phyloP scores from a whole-genome alignment of 2,329 filamentous ascomycete genomes.

The Monosporascus sp. region DNA sequence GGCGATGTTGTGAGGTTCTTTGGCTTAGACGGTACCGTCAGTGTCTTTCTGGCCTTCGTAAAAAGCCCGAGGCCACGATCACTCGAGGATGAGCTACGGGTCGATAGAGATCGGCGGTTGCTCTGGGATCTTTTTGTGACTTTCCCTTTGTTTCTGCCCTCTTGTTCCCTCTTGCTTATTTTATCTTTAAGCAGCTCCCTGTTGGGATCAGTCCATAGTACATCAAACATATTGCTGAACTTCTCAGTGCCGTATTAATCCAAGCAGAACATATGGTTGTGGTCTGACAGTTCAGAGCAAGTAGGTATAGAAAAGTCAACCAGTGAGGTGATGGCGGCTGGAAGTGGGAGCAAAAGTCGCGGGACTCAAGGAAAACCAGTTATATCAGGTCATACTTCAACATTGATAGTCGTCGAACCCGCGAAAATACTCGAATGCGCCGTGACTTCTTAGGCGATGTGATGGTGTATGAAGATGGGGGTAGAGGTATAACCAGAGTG shows the following conservation, averaged over 20 bases:
- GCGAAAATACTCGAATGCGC: too few relatives aligned
- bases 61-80: conserved; percentile 40
- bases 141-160: conserved; percentile 27
- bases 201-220: conserved; percentile 53
- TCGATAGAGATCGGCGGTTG: conserved; percentile 33
- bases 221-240: conserved; percentile 47
- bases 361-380: too few relatives aligned
- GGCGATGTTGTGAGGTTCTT: conserved; percentile 5
- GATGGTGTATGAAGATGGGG: background rate
- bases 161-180: conserved; percentile 42
- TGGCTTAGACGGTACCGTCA: conserved; percentile 14
- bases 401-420: too few relatives aligned
- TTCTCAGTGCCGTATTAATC: background rate
- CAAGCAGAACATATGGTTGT: background rate
- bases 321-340: too few relatives aligned
- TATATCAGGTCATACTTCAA: too few relatives aligned
- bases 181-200: conserved; percentile 49
- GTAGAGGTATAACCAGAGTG: background rate
- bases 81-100: conserved; percentile 37
- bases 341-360: too few relatives aligned
- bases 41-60: conserved; percentile 33
- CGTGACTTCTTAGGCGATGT: too few relatives aligned
- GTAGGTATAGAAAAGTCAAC: too few relatives aligned
- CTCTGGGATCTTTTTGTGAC: conserved; percentile 25
- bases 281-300: background rate